Evolutionary conservation across 2,329 filamentous ascomycete species (phyloP), one percentile per base, ranked within the genome.

Genomic region (Monilinia polystroma): DNA sequence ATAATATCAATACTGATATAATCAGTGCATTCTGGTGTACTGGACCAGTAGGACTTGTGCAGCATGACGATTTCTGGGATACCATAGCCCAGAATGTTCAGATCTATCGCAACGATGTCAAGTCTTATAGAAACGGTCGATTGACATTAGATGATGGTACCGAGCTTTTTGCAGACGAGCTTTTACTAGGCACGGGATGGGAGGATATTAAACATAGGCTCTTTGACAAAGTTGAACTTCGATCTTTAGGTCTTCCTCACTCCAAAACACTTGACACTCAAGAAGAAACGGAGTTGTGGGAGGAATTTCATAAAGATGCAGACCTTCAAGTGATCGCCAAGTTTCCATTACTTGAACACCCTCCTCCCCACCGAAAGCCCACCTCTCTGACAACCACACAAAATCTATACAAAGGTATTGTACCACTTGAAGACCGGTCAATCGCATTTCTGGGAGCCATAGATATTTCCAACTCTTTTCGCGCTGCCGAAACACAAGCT

Each of bases 41-140:
- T 59, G 68, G 70, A 35, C 73, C 73, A 4, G 71, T 71, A 23
- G 74, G 74, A 52, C 70, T 73, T 32, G 69, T 72, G 23, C 71
- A 75, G 60, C 73, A 74, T 52, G 66, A 69, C 26, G 73, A 74
- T 62, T 74, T 75, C 67, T 74, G 70, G 64, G 66, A 73, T 51
- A 70, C 70, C 8, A 70, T 75, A 41, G 70, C 73, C n/a, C 68
- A 73, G 16, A 70, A 73, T 51, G 49, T 54, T 52, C 60, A 43
- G 32, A 43, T 63, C 4, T 41, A 63, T 26, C 52, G 60, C 16
- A 55, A 52, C 6, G 67, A 70, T 49, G 66, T 76, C 54, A 65
- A 69, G 38, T 60, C 53, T 62, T 59, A 59, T 29, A 49, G 29
- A 18, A 29, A 59, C 43, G 41, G 7, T n/a, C 26, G 26, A 43